Conservation (phyloP, 331 rosid genomes). For the Erythrophleum ivorense region DNA sequence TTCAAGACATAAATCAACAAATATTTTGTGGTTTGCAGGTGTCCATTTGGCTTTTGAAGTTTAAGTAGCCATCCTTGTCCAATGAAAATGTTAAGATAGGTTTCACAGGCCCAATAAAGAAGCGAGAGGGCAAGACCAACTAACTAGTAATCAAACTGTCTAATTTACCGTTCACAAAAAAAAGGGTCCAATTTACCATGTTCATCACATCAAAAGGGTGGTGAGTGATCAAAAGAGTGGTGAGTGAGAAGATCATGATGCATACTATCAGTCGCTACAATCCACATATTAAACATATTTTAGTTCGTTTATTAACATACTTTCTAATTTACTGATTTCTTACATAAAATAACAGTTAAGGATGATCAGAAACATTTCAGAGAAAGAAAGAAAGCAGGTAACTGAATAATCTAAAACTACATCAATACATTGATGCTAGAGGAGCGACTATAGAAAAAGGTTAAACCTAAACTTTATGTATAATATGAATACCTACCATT, state of each 20-base stretch:
- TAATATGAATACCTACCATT: no score
- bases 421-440: background rate
- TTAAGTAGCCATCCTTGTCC: constrained; percentile 41
- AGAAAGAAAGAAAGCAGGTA: background rate
- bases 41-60: constrained; percentile 63
- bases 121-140: constrained; percentile 4
- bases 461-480: no score
- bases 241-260: background rate
- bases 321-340: background rate
- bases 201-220: background rate
- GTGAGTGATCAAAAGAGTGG: no score
- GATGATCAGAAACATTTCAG: background rate
- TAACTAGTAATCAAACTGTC: background rate
- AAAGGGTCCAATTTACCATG: background rate
- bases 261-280: background rate
- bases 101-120: constrained; percentile 10
- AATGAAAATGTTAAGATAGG: constrained; percentile 18
- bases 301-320: background rate
- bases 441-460: no score
- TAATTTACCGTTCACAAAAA: no score
- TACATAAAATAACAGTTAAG: background rate
- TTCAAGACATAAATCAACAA: constrained; percentile 58
- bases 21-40: constrained; percentile 52
- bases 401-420: background rate
- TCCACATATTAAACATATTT: background rate